Base-by-base conservation (phyloP, 2,329 filamentous ascomycete genomes). In the Trichoderma semiorbis region DNA sequence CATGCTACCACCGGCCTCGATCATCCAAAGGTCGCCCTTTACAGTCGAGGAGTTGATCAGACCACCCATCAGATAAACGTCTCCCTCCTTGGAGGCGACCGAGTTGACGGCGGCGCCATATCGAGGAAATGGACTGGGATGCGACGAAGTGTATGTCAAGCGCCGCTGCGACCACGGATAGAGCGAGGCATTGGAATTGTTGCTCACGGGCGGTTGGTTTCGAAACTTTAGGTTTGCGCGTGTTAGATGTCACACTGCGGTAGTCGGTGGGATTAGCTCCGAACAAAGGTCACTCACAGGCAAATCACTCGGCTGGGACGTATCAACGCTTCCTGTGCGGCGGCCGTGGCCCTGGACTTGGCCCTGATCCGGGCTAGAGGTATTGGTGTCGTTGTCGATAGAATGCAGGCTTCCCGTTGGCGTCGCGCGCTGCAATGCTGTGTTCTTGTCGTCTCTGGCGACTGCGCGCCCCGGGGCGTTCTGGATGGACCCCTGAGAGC, bases 91-190 rank as follows among this genome's bases (percentile, higher is more conserved):
- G 50, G 95, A 98, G 28, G 95, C 93, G 18, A 92, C 87, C 0
- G 94, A 89, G 81, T 99, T 99, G 80, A 98, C 95, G 7, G 97
- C 96, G 66, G 97, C 94, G 79, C 96, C 96, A 87, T 99, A 99
- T 80, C 96, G 91, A 16, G 96, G 96, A 77, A 99, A 99, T 0
- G 96, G 96, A 76, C 93, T 95, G 12, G 91, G 88, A 78, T 94
- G 91, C 3, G 91, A 88, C 6, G 93, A 90, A 18, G 93, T 93
- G 81, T 97, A 97, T 75, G 92, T 95, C 68, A 99, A 83, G 70
- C 93, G 90, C 73, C 94, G 91, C 80, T 97, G 93, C 74, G 95
- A 97, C 96, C 96, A 99, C 0, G 96, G 96, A 79, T 98, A 99
- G 69, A 97, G 89, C 6, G 94, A 94, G 53, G 91, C 86, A 81